Conservation (phyloP, 2,329 filamentous ascomycete genomes). For the Plenodomus tracheiphilus region DNA sequence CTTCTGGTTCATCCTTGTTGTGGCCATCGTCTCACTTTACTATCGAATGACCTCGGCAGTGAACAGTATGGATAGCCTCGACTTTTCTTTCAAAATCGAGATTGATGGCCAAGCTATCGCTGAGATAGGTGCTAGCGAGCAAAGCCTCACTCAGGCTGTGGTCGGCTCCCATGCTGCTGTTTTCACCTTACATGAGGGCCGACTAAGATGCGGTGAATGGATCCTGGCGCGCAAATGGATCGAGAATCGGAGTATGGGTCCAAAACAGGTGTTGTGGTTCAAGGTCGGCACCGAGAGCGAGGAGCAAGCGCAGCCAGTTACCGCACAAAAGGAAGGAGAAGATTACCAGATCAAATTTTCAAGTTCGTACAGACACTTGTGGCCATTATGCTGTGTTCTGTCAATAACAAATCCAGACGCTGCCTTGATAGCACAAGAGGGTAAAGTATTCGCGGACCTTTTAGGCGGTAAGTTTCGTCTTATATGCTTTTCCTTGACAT, state of each 20-base stretch:
- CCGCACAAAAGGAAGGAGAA: conserved; percentile 20
- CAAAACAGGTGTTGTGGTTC: conserved; percentile 33
- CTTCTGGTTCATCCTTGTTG: conserved; percentile 6
- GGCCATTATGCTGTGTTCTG: neutral
- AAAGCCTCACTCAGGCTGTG: conserved; percentile 19
- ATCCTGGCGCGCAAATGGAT: conserved; percentile 20
- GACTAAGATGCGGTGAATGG: conserved; percentile 23
- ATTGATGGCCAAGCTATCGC: conserved; percentile 27
- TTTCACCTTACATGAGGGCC: conserved; percentile 25
- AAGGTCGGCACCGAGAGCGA: conserved; percentile 12
- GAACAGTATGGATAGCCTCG: conserved; percentile 24
- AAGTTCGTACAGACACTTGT: conserved; percentile 7
- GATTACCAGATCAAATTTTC: conserved; percentile 20
- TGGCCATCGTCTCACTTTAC: conserved; percentile 8
- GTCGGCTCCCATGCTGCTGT: conserved; percentile 23
- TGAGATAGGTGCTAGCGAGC: conserved; percentile 7
- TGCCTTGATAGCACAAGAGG: conserved; percentile 17
- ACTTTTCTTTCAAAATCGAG: conserved; percentile 28
- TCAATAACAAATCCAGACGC: conserved; percentile 4
- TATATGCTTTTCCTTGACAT: neutral
- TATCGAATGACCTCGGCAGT: conserved; percentile 7
- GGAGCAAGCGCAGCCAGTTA: conserved; percentile 15
- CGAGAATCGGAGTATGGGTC: conserved; percentile 27
- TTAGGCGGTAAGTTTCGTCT: conserved; percentile 13
- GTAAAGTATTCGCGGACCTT: conserved; percentile 21